Percentiles rank a stretch among this genome's conserved stretches.
These are phyloP conservation scores for Xylona heveae DNA, from an alignment of 495 filamentous ascomycete genomes.

Conservation along the genomic window DNA sequence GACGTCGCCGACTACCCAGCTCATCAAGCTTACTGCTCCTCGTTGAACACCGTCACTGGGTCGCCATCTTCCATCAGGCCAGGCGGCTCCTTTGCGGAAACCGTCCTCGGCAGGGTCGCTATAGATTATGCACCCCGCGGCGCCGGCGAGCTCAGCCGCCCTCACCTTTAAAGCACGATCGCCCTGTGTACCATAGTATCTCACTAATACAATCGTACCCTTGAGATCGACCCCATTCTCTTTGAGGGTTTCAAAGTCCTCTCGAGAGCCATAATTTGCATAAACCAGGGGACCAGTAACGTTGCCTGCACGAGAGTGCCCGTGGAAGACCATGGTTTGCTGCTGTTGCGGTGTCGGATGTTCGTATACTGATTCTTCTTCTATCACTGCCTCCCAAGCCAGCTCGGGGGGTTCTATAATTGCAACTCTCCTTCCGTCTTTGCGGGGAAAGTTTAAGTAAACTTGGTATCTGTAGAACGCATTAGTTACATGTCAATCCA, in stretches of 20 bases:
- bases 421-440: slow-evolving; percentile 55
- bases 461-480: slow-evolving; percentile 25
- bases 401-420: slow-evolving; percentile 51
- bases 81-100: slow-evolving; percentile 42
- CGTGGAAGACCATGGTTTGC: slow-evolving; percentile 64
- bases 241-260: slow-evolving; percentile 55
- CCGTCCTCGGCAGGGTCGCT: slow-evolving; percentile 72
- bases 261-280: slow-evolving; percentile 71
- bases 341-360: slow-evolving; percentile 22
- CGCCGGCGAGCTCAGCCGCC: slow-evolving; percentile 68
- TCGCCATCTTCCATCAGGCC: slow-evolving; percentile 56
- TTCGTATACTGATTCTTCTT: slow-evolving; percentile 42
- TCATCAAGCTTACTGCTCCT: slow-evolving; percentile 65
- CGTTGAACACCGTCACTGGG: slow-evolving; percentile 63
- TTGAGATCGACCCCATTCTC: slow-evolving; percentile 49
- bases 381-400: slow-evolving; percentile 64
- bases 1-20: slow-evolving; percentile 69
- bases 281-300: slow-evolving; percentile 87
- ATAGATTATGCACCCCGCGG: slow-evolving; percentile 75
- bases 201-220: slow-evolving; percentile 67
- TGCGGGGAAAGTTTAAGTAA: slow-evolving; percentile 78
- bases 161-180: slow-evolving; percentile 70
- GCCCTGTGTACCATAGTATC: slow-evolving; percentile 52
- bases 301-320: slow-evolving; percentile 69
- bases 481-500: background rate